Conservation (phyloP, 306 rosid genomes). For the Pyrus pyrifolia region DNA sequence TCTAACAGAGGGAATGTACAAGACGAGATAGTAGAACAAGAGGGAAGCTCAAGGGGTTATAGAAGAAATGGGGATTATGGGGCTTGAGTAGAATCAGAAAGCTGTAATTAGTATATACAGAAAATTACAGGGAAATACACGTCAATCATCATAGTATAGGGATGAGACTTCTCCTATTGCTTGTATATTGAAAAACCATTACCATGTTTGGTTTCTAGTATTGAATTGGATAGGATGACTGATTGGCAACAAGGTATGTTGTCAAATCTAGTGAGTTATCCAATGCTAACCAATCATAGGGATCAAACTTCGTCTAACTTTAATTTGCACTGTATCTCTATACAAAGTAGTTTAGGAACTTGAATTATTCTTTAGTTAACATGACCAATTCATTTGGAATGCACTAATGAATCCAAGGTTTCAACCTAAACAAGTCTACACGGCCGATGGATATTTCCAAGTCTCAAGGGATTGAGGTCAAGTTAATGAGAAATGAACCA, state of each 20-base stretch:
- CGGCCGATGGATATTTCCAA: too few relatives aligned
- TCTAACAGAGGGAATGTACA: background rate
- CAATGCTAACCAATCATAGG: too few relatives aligned
- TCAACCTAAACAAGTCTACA: background rate
- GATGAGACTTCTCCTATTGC: background rate
- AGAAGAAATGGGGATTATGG: background rate
- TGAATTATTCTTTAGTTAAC: background rate
- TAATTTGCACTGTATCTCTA: background rate
- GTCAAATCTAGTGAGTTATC: too few relatives aligned
- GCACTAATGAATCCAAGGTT: background rate
- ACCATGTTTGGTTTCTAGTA: background rate
- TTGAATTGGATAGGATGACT: too few relatives aligned
- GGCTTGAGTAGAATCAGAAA: background rate
- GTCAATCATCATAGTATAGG: too few relatives aligned
- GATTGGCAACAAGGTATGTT: too few relatives aligned
- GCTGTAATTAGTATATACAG: background rate
- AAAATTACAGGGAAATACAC: background rate
- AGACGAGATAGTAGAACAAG: conserved; percentile 1
- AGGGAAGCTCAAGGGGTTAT: conserved; percentile 6
- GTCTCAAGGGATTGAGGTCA: too few relatives aligned
- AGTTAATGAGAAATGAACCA: too few relatives aligned
- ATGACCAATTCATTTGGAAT: background rate
- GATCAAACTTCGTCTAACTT: background rate
- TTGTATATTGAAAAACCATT: background rate
- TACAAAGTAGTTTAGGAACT: background rate